These are phyloP conservation scores for Helotiales sp. DNA, from an alignment of 2,329 filamentous ascomycete genomes.

Conservation along the genomic window DNA sequence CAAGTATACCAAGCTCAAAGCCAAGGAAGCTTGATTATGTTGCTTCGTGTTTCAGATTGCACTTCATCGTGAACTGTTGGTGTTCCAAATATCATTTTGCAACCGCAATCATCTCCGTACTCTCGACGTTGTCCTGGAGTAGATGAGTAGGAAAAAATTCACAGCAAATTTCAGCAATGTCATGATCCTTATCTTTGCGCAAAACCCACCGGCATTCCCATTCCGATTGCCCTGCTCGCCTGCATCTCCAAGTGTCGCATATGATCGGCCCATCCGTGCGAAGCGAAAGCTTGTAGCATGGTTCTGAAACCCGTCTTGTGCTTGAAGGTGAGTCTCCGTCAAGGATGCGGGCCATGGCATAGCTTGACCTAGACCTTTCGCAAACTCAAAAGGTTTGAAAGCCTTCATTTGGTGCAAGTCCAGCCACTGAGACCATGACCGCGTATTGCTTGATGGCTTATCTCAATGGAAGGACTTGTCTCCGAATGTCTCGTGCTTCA, in stretches of 20 bases:
- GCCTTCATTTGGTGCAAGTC: not conserved
- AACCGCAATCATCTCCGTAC: slow-evolving; percentile 1
- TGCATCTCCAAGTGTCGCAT: slow-evolving; percentile 16
- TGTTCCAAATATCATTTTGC: slow-evolving; percentile 4
- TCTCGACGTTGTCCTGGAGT: not conserved
- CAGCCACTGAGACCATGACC: slow-evolving; percentile 10
- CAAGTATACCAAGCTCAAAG: slow-evolving; percentile 33
- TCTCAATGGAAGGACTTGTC: slow-evolving; percentile 4
- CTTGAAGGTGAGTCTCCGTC: slow-evolving; percentile 9
- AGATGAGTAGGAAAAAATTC: not conserved
- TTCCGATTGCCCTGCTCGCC: slow-evolving; percentile 10
- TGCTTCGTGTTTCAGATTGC: slow-evolving; percentile 14
- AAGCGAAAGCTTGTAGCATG: slow-evolving; percentile 22
- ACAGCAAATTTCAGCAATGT: not conserved
- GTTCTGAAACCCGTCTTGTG: slow-evolving; percentile 10
- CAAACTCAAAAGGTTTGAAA: slow-evolving; percentile 22
- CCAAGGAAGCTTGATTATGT: slow-evolving; percentile 19
- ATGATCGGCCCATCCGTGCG: slow-evolving; percentile 20
- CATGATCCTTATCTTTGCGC: not conserved
- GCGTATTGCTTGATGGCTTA: slow-evolving; percentile 8
- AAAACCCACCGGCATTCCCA: not conserved
- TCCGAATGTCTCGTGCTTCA: slow-evolving; percentile 12
- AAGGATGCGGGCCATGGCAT: slow-evolving; percentile 15
- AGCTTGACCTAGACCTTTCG: slow-evolving; percentile 7
- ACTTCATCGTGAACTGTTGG: slow-evolving; percentile 13